Base-by-base conservation (phyloP, 2,329 filamentous ascomycete species). In the Fusarium sp. region DNA sequence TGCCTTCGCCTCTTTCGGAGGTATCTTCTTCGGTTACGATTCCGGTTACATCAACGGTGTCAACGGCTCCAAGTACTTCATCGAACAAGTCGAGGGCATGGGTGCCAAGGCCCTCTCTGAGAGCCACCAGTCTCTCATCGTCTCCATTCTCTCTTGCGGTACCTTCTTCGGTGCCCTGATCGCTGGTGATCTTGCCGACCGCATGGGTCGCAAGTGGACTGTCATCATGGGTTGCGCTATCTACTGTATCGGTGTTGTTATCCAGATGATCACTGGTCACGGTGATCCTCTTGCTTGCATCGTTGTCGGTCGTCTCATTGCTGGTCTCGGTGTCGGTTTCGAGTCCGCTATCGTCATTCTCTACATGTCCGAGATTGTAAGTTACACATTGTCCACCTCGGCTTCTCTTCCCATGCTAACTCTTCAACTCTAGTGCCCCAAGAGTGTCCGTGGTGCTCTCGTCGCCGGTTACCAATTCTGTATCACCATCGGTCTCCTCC, bases 161-260 rank as follows among this genome's bases (percentile, higher is more conserved):
- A 94, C 92, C 74, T 95, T 94, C 86, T 91, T 94, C 67, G 90
- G 92, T 78, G 90, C 93, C 60, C 77, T 95, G 71, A 88, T 93
- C 67, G 92, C 91, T 61, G 92, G 92, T 84, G 91, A 94, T 78
- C 78, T 94, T 67, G 88, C 92, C 71, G 93, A 96, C 79, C 87
- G 84, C 79, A 89, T 92, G 61, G 93, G 93, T 73, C 90, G 91
- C 78, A 90, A 91, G 75, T 88, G 85, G 78, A 92, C 91, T 67
- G 87, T 94, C 80, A 90, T 94, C 62, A n/a, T 79, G 5, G 92
- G 91, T 69, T 96, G 93, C 77, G 6, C 78, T 16, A 86, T 94
- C 81, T 97, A 93, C 85, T 84, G 86, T 37, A 30, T 92, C 57
- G 91, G 91, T 85, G 87, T 90, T 30, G 78, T 89, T 65, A 83